These are phyloP conservation scores for Venturia pyrina DNA, from an alignment of 2,329 filamentous ascomycete species.

Conservation along the genomic window DNA sequence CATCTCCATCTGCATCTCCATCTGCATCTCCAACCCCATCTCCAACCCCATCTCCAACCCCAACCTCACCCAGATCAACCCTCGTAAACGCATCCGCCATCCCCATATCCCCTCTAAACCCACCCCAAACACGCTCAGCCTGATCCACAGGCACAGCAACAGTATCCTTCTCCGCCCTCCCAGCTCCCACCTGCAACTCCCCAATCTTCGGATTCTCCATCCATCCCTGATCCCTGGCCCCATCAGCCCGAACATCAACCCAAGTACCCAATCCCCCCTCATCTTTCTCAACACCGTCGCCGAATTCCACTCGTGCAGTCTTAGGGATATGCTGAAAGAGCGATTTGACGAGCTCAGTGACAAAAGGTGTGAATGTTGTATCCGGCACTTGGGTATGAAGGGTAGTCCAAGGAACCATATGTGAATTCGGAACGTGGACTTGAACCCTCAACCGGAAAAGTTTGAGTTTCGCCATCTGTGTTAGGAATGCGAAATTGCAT, in stretches of 20 bases:
- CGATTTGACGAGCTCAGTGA: neutral
- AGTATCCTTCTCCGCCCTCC: neutral
- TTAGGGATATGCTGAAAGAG: neutral
- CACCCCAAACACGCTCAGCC: neutral
- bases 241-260: neutral
- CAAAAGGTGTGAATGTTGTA: neutral
- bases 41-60: too few relatives aligned
- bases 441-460: neutral
- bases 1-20: too few relatives aligned
- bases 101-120: neutral
- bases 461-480: neutral
- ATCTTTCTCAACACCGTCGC: neutral
- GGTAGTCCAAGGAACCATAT: neutral
- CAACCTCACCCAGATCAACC: neutral
- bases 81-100: neutral
- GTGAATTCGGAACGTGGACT: neutral
- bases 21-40: too few relatives aligned
- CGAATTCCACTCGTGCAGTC: neutral
- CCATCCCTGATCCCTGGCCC: neutral
- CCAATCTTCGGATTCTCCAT: neutral
- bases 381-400: neutral
- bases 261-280: neutral
- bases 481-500: neutral
- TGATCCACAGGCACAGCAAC: neutral
- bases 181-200: neutral